Base-by-base conservation (phyloP, 495 filamentous ascomycete species). In the Penicillium lagena region DNA sequence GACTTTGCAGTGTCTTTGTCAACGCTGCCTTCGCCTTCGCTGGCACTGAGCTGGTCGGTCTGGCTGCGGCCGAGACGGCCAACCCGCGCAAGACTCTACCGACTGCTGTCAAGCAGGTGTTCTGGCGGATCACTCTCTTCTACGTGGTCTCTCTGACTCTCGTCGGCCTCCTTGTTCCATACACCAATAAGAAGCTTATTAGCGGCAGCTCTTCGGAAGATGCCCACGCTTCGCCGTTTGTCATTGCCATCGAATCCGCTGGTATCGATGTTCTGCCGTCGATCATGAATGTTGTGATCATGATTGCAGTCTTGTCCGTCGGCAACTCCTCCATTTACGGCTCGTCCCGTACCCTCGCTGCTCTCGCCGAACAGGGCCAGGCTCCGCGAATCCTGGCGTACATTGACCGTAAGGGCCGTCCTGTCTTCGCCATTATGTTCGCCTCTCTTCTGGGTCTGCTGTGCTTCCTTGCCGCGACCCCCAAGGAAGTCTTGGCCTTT, bases 81-180 rank as follows among this genome's bases (percentile, higher is more conserved):
- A 94, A 94, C 59, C 89, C 89, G 9, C 80, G 88, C 47, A 94
- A 91, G 56, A 85, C 85, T 11, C 76, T 96, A 7, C 89, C 89
- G 0, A 86, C 83, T 0, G 89, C 89, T 35, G 80, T 90, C 55
- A 94, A 94, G 62, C 89, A 96, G 64, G 89, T 96, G 31, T 96
- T 96, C 66, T 96, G 90, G 90, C 84, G 90, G 58, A 96, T 96
- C 63, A 80, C 81, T 12, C 75, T 96, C 34, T 91, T 94, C 65
- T 94, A 94, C 64, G 68, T 91, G 28, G 79, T 89, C 40, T 83
- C 84, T 4, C 74, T 91, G 3, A 78, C 76, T 14, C 58, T 91
- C 0, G 77, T 94, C 42, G 87, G 88, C 10, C 67, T 90, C 2
- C 68, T 90, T 6, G 85, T 95, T 7, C 82, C 82, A 0, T 89